Evolutionary conservation across 768 basidiomycete species (phyloP).

Genomic region (Kondoa subrosea): DNA sequence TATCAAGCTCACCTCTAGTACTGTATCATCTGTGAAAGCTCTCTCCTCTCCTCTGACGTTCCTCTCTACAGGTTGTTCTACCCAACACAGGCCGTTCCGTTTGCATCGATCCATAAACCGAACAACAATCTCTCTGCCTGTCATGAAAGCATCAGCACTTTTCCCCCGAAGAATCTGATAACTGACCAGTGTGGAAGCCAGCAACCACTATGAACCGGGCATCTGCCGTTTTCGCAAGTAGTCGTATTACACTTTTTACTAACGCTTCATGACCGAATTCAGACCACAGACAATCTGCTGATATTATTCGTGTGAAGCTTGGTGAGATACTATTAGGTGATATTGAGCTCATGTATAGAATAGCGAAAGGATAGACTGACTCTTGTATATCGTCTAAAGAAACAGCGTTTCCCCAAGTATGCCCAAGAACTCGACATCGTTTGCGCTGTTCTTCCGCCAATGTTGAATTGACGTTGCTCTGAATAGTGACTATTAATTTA

Average conservation of each 20-base stretch:
- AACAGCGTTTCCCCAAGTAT: neutral
- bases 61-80: neutral
- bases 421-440: neutral
- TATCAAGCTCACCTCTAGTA: neutral
- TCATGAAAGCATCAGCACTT: neutral
- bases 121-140: neutral
- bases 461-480: neutral
- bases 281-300: neutral
- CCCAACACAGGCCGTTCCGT: neutral
- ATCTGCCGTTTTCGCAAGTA: neutral
- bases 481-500: neutral
- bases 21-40: neutral
- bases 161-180: neutral
- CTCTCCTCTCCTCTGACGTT: neutral
- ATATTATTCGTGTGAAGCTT: neutral
- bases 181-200: neutral
- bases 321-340: neutral
- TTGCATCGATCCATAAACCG: neutral
- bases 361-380: neutral
- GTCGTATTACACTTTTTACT: neutral
- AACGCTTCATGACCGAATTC: neutral
- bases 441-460: neutral
- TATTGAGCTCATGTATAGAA: neutral
- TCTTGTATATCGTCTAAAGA: neutral
- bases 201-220: neutral